Conservation (phyloP, 2,329 filamentous ascomycete genomes). For the Aureobasidium sp. region DNA sequence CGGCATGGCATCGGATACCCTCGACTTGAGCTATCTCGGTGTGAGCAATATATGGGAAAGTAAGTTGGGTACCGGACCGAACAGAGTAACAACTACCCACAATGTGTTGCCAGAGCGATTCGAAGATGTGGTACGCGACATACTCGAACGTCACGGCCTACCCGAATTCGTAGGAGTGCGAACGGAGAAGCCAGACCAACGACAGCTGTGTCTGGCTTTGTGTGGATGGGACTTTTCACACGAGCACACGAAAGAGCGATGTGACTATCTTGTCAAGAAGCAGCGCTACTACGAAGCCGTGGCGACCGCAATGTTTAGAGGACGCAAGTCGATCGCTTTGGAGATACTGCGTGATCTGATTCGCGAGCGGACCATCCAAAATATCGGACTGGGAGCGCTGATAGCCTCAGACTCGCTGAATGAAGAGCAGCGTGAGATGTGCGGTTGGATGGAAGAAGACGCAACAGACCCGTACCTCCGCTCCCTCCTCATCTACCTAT, state of each 20-base stretch:
- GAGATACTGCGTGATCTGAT: conserved; percentile 61
- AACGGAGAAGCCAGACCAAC: conserved; percentile 59
- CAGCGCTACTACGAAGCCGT: conserved; percentile 65
- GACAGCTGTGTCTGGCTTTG: conserved; percentile 66
- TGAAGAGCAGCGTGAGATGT: conserved; percentile 52
- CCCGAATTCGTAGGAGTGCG: conserved; percentile 53
- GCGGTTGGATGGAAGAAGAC: conserved; percentile 53
- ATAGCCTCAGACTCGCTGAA: conserved; percentile 43
- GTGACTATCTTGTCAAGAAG: conserved; percentile 41
- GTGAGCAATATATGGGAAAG: conserved; percentile 63
- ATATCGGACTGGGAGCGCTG: conserved; percentile 40
- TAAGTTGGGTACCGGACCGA: conserved; percentile 43
- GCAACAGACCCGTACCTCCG: conserved; percentile 70
- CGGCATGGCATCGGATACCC: conserved; percentile 58
- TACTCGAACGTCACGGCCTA: conserved; percentile 55
- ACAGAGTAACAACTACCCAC: conserved; percentile 17
- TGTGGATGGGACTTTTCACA: conserved; percentile 60
- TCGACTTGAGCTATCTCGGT: conserved; percentile 70
- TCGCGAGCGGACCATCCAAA: conserved; percentile 55
- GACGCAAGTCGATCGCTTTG: conserved; percentile 58
- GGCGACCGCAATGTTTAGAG: conserved; percentile 65
- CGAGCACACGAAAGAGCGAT: conserved; percentile 41
- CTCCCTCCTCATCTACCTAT: conserved; percentile 68
- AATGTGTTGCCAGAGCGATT: conserved; percentile 19
- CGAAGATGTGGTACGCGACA: conserved; percentile 45